phyloP scores from a whole-genome alignment of 352 stramenopile genomes.

The Achlya hypogyna region DNA sequence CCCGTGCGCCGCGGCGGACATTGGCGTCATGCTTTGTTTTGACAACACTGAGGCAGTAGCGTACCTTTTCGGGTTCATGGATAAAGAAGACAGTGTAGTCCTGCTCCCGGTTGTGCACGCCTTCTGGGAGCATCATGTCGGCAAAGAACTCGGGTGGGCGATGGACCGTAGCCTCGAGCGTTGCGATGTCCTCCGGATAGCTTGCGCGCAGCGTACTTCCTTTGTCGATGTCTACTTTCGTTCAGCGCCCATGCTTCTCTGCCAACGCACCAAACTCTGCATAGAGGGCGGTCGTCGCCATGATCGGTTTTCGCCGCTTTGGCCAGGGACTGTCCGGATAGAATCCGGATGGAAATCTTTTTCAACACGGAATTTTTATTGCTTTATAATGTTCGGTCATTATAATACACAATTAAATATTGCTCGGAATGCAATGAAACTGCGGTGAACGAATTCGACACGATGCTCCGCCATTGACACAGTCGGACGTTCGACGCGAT shows the following conservation, averaged over 20 bases:
- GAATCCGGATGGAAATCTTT: no score
- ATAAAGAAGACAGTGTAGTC: slow-evolving; percentile 86
- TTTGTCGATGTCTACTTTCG: slow-evolving; percentile 85
- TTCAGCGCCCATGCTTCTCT: slow-evolving; percentile 24
- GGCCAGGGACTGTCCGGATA: background rate
- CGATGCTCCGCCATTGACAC: no score
- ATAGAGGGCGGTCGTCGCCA: background rate
- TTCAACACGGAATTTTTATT: no score
- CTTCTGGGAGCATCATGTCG: slow-evolving; percentile 81
- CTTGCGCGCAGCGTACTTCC: slow-evolving; percentile 73
- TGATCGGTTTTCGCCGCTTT: background rate
- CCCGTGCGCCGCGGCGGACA: slow-evolving; percentile 59
- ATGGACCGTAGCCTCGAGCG: slow-evolving; percentile 33
- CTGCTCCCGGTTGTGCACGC: slow-evolving; percentile 78
- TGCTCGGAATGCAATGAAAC: no score
- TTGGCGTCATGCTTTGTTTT: slow-evolving; percentile 68
- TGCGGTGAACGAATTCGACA: no score
- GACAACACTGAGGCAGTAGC: slow-evolving; percentile 83
- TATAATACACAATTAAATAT: no score
- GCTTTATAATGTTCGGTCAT: no score
- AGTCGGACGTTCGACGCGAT: no score
- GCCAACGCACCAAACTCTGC: slow-evolving; percentile 13
- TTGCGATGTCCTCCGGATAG: slow-evolving; percentile 27
- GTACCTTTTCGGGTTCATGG: slow-evolving; percentile 42
- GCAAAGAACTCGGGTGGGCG: slow-evolving; percentile 86